Evolutionary conservation across 2,329 filamentous ascomycete genomes (phyloP).

Genomic region (Cladosporium phlei): DNA sequence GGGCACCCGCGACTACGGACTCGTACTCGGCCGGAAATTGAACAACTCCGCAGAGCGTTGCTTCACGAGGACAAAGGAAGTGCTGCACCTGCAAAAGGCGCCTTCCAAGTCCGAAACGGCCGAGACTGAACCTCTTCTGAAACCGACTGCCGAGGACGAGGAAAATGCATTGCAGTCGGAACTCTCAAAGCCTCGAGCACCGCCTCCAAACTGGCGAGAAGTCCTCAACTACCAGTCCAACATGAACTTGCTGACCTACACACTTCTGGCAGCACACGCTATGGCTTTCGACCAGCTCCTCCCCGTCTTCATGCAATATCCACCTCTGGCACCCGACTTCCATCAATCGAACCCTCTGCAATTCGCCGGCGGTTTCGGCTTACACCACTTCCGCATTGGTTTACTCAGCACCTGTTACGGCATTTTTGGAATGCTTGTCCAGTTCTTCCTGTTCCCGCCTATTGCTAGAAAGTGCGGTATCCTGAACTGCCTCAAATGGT

Average conservation of each 20-base stretch:
- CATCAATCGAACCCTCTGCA: constrained; percentile 62
- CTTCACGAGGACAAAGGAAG: neutral
- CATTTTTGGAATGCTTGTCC: constrained; percentile 70
- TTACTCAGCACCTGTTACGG: constrained; percentile 81
- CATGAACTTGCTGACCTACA: constrained; percentile 72
- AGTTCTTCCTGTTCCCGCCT: constrained; percentile 80
- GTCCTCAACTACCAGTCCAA: constrained; percentile 71
- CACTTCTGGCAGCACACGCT: constrained; percentile 73
- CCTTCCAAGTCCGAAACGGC: neutral
- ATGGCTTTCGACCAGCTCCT: constrained; percentile 84
- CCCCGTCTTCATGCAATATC: constrained; percentile 82
- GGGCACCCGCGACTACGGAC: constrained; percentile 66
- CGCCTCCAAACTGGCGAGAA: constrained; percentile 49
- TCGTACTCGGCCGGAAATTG: constrained; percentile 66
- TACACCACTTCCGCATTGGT: constrained; percentile 69
- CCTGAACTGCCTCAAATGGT: constrained; percentile 65
- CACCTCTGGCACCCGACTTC: constrained; percentile 52
- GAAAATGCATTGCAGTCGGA: constrained; percentile 18
- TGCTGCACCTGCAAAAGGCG: constrained; percentile 2
- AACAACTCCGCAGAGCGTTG: constrained; percentile 7
- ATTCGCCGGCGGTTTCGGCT: constrained; percentile 76
- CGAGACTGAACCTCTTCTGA: constrained; percentile 22
- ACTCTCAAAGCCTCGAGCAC: constrained; percentile 15
- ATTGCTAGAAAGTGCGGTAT: constrained; percentile 70
- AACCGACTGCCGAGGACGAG: constrained; percentile 16